Percentiles rank a stretch among this genome's conserved stretches.
Evolutionary conservation across 139 green algal genomes (phyloP).

Genomic region (Spirogloea muscicola): DNA sequence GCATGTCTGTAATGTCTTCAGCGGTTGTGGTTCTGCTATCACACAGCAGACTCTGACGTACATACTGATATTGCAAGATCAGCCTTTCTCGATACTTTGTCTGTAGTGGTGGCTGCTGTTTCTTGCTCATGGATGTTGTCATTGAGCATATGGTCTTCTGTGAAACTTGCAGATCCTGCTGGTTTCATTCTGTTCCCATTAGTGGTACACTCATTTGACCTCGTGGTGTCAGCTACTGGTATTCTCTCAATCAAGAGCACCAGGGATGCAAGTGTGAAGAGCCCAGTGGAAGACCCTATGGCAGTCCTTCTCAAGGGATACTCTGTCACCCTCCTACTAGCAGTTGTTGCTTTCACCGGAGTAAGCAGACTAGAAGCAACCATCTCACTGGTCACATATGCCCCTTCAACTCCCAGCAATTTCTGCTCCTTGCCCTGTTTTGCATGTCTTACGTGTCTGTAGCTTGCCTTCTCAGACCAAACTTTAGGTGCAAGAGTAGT

Average conservation of each 20-base stretch:
- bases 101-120: too few species aligned
- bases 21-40: neutral
- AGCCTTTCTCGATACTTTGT: neutral
- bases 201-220: constrained; percentile 63
- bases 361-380: too few species aligned
- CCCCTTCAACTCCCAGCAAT: too few species aligned
- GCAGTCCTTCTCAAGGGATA: constrained; percentile 61
- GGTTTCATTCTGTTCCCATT: constrained; percentile 70
- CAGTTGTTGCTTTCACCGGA: constrained; percentile 39
- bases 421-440: too few species aligned
- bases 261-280: neutral
- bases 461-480: too few species aligned
- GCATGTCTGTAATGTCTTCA: too few species aligned
- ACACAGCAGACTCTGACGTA: neutral
- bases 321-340: constrained; percentile 45
- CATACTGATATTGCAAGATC: neutral
- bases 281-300: constrained; percentile 60
- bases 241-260: constrained; percentile 58
- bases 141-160: neutral
- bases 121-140: neutral
- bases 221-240: constrained; percentile 59
- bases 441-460: too few species aligned
- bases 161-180: constrained; percentile 33
- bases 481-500: too few species aligned
- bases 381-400: too few species aligned